A percentile compares a stretch with the other conserved stretches of the same genome.
Conservation (phyloP, 495 filamentous ascomycete genomes). For the Penicillium fimorum region DNA sequence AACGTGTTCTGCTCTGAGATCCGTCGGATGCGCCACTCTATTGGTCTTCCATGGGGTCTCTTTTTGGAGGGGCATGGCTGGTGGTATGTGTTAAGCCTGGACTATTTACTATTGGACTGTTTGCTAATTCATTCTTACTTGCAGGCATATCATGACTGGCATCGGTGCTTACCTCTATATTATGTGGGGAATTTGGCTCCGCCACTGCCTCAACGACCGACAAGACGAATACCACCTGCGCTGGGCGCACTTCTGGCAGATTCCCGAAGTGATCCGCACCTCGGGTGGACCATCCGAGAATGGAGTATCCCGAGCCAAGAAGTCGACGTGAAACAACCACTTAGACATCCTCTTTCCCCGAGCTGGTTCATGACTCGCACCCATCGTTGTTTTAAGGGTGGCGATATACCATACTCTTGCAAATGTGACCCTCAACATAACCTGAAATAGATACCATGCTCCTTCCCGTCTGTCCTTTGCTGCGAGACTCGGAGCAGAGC, state of each 20-base stretch:
- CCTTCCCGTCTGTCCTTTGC: conserved; percentile 8
- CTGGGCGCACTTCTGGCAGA: conserved; percentile 65
- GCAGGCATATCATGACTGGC: conserved; percentile 65
- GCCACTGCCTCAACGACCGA: conserved; percentile 71
- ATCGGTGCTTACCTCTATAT: conserved; percentile 80
- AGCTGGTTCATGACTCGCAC: background rate
- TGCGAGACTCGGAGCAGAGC: conserved; percentile 4
- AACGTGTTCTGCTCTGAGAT: conserved; percentile 76
- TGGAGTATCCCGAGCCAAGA: conserved; percentile 38
- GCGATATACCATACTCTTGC: conserved; percentile 2
- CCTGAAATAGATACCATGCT: conserved; percentile 11
- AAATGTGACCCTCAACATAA: conserved; percentile 9
- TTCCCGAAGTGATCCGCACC: conserved; percentile 63
- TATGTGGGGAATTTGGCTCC: conserved; percentile 82
- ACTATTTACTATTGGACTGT: background rate
- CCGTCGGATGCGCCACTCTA: conserved; percentile 62
- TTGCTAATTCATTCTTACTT: conserved; percentile 12
- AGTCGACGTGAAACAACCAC: conserved; percentile 32
- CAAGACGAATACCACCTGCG: conserved; percentile 73
- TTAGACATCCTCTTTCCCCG: background rate
- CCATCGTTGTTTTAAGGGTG: background rate
- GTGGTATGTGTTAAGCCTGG: conserved; percentile 68
- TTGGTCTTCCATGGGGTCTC: conserved; percentile 88
- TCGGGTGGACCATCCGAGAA: conserved; percentile 23
- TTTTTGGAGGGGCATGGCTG: conserved; percentile 92